Percentiles rank a stretch among this genome's conserved stretches.
Evolutionary conservation across 257 asterid species (phyloP).

Genomic region (Solanum sparsipilum): DNA sequence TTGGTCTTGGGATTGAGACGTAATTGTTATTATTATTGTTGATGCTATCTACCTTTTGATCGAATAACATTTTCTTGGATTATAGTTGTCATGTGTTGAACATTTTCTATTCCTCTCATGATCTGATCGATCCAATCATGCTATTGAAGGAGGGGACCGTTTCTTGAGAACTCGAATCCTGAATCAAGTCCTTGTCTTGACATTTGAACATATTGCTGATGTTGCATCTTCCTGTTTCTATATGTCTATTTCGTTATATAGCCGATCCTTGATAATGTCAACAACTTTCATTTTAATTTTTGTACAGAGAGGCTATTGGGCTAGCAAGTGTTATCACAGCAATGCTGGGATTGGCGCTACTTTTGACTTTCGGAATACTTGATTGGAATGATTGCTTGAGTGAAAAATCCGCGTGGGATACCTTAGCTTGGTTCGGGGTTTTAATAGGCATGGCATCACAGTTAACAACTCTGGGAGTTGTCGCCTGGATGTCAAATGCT

Average conservation of each 20-base stretch:
- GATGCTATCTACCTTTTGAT: background rate
- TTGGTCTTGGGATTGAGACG: background rate
- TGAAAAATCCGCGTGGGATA: slow-evolving; percentile 83
- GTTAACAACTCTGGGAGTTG: slow-evolving; percentile 42
- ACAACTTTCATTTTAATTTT: background rate
- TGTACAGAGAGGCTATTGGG: slow-evolving; percentile 38
- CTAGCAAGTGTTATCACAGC: slow-evolving; percentile 64
- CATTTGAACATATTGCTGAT: background rate
- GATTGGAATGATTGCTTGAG: slow-evolving; percentile 68
- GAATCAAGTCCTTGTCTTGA: background rate
- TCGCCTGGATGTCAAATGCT: slow-evolving; percentile 47
- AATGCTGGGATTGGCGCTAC: slow-evolving; percentile 53
- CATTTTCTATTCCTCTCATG: background rate
- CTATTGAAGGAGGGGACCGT: background rate
- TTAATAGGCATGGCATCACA: slow-evolving; percentile 74
- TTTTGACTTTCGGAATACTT: slow-evolving; percentile 47
- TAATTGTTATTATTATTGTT: background rate
- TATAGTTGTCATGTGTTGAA: background rate
- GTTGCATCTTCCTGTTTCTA: background rate
- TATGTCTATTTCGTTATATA: background rate
- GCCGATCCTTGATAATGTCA: background rate
- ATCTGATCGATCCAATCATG: background rate
- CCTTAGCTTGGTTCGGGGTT: slow-evolving; percentile 67
- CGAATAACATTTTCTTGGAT: background rate
- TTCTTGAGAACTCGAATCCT: background rate